These are phyloP conservation scores for Curvularia verruculosa DNA, from an alignment of 2,329 filamentous ascomycete genomes.

Conservation along the genomic window DNA sequence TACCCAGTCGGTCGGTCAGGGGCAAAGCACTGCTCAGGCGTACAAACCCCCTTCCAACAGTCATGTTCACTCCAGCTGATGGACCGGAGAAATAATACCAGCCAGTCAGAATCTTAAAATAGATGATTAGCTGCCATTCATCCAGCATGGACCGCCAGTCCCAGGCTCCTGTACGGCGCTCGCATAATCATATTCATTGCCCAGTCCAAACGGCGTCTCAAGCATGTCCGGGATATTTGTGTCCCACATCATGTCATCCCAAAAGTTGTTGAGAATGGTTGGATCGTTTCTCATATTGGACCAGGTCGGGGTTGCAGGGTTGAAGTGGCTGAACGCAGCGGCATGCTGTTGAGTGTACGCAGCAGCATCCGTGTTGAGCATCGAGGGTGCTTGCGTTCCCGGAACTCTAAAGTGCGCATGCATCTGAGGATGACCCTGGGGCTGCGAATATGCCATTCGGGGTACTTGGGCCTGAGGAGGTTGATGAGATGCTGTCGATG, in stretches of 20 bases:
- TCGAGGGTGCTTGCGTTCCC: slow-evolving; percentile 16
- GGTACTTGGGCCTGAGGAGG: slow-evolving; percentile 21
- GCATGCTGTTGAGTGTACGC: slow-evolving; percentile 7
- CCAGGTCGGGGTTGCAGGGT: slow-evolving; percentile 36
- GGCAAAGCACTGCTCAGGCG: no score
- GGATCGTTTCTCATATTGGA: slow-evolving; percentile 34
- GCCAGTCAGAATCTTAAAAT: neutral
- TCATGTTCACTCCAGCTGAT: neutral
- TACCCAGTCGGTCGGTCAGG: no score
- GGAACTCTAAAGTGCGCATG: slow-evolving; percentile 23
- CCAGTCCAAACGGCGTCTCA: slow-evolving; percentile 43
- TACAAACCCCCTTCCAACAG: neutral
- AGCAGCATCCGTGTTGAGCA: slow-evolving; percentile 22
- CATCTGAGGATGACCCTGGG: slow-evolving; percentile 10
- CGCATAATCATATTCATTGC: slow-evolving; percentile 45
- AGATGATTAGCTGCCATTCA: slow-evolving; percentile 41
- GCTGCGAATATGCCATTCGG: slow-evolving; percentile 14
- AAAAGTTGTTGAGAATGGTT: slow-evolving; percentile 44
- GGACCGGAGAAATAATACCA: neutral
- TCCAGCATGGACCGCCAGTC: slow-evolving; percentile 42
- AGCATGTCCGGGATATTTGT: slow-evolving; percentile 48
- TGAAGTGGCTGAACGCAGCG: slow-evolving; percentile 27
- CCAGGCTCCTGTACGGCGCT: slow-evolving; percentile 43
- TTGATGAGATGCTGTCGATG: slow-evolving; percentile 21
- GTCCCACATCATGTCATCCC: slow-evolving; percentile 54